Conservation (phyloP, 495 filamentous ascomycete genomes). For the Aspergillus nanangensis region DNA sequence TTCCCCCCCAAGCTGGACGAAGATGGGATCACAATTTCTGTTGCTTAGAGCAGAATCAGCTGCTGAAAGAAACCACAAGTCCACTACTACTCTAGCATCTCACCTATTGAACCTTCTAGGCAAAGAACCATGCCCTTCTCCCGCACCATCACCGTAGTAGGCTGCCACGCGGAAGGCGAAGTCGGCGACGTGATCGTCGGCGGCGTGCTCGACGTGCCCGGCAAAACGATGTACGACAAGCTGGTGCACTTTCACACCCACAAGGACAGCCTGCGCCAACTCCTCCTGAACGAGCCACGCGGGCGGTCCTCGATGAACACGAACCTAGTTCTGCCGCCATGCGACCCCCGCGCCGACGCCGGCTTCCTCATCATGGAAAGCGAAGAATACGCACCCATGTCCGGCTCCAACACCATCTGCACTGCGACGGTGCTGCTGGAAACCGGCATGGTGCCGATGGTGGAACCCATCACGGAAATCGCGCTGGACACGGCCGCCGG, state of each 20-base stretch:
- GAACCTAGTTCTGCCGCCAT: constrained; percentile 32
- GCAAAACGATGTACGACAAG: constrained; percentile 13
- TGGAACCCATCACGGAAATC: constrained; percentile 11
- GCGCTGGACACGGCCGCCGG: constrained; percentile 16
- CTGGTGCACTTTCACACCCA: constrained; percentile 10
- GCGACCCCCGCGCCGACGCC: constrained; percentile 28
- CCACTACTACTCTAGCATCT: too few species aligned
- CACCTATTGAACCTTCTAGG: too few species aligned
- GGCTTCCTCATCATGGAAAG: constrained; percentile 38
- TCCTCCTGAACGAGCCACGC: constrained; percentile 34
- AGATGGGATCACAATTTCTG: too few species aligned
- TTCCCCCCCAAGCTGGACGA: too few species aligned
- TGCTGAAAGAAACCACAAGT: too few species aligned
- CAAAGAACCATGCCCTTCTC: constrained; percentile 10
- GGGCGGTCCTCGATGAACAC: constrained; percentile 28
- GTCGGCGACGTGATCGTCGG: constrained; percentile 19
- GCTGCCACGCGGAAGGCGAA: constrained; percentile 17
- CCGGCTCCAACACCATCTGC: constrained; percentile 31
- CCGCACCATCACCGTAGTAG: constrained; percentile 13
- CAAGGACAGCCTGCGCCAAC: constrained; percentile 21
- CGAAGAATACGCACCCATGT: constrained; percentile 36
- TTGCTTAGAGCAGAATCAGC: too few species aligned
- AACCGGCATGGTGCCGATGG: constrained; percentile 16
- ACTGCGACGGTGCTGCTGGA: constrained; percentile 25
- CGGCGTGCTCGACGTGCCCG: constrained; percentile 15